Conservation (phyloP, 352 stramenopile species). For the Phytophthora crassamura region DNA sequence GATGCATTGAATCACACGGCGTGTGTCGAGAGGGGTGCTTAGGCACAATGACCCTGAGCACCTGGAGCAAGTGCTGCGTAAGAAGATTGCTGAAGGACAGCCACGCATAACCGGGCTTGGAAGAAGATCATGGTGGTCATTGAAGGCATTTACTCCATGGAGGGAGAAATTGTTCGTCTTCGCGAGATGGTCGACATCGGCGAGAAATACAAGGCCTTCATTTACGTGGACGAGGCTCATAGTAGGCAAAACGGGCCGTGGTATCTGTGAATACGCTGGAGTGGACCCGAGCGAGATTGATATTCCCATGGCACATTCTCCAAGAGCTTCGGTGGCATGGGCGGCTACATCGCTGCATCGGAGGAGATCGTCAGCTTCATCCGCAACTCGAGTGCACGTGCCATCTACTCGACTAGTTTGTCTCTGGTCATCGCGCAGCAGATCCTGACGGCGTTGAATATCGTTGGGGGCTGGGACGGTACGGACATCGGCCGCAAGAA, state of each 20-base stretch:
- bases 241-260: constrained; percentile 93
- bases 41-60: constrained; percentile 95
- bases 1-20: constrained; percentile 98
- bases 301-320: constrained; percentile 99
- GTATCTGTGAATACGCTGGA: constrained; percentile 94
- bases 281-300: constrained; percentile 97
- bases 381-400: constrained; percentile 53
- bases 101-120: constrained; percentile 94
- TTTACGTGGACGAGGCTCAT: constrained; percentile 98
- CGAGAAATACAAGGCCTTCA: constrained; percentile 97
- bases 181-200: constrained; percentile 88
- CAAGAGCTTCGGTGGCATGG: constrained; percentile 98
- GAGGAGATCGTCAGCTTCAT: constrained; percentile 70
- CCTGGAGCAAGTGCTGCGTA: constrained; percentile 90
- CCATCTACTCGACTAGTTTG: constrained; percentile 62
- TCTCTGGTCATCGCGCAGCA: constrained; percentile 59
- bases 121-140: constrained; percentile 97
- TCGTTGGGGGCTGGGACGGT: constrained; percentile 95
- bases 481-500: constrained; percentile 94
- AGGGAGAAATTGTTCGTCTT: constrained; percentile 96
- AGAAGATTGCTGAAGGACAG: constrained; percentile 75
- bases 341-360: constrained; percentile 95
- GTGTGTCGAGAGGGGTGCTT: constrained; percentile 94
- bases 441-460: constrained; percentile 78
- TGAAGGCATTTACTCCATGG: constrained; percentile 98